phyloP scores from a whole-genome alignment of 495 filamentous ascomycete genomes.

The Neurospora sp. region DNA sequence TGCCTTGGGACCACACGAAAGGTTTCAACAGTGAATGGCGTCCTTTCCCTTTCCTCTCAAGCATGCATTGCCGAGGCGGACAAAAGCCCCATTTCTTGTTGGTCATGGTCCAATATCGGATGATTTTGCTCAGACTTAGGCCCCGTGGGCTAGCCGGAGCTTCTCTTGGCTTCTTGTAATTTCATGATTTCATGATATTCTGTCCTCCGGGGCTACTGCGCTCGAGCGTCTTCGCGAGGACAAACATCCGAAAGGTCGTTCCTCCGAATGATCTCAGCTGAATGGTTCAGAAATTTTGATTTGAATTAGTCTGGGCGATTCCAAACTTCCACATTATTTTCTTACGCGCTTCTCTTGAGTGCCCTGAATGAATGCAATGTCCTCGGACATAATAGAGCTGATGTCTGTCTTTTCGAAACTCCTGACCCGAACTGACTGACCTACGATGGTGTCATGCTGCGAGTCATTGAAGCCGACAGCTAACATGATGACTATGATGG shows the following conservation, averaged over 20 bases:
- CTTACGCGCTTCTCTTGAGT: not conserved
- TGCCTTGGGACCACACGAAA: not conserved
- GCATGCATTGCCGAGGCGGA: not conserved
- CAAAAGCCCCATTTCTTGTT: not conserved
- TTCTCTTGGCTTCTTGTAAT: not conserved
- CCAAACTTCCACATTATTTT: not conserved
- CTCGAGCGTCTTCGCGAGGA: not conserved
- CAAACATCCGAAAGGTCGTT: not conserved
- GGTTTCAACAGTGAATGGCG: not conserved
- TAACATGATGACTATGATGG: not conserved
- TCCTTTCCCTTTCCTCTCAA: not conserved
- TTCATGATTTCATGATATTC: not conserved
- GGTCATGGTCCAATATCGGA: not conserved
- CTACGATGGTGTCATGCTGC: not conserved
- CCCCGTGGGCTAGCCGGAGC: not conserved
- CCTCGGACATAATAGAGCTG: not conserved
- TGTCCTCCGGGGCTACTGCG: not conserved
- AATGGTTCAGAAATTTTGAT: not conserved
- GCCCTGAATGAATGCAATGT: not conserved
- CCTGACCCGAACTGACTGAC: not conserved
- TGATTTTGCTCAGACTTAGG: not conserved
- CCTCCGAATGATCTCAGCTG: not conserved
- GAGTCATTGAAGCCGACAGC: not conserved
- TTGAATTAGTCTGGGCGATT: not conserved
- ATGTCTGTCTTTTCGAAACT: not conserved